These are phyloP conservation scores for Solidago caesia DNA, from an alignment of 129 eudicot species.

Conservation along the genomic window DNA sequence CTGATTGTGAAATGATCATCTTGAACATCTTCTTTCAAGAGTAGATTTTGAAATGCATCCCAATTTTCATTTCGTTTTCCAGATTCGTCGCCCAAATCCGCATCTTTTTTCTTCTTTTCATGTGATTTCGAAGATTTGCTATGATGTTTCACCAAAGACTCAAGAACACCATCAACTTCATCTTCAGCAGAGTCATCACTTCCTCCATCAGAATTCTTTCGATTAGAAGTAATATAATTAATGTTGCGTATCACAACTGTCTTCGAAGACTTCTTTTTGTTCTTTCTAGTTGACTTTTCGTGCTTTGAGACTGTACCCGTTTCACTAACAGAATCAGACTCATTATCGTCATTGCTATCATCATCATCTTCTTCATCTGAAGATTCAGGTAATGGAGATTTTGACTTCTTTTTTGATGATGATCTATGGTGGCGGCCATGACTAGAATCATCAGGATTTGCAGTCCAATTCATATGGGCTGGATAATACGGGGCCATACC, in stretches of 20 bases:
- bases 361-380: slow-evolving; percentile 58
- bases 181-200: slow-evolving; percentile 52
- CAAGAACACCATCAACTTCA: slow-evolving; percentile 68
- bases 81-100: slow-evolving; percentile 30
- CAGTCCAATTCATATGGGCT: slow-evolving; percentile 69
- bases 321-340: slow-evolving; percentile 50
- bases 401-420: slow-evolving; percentile 65
- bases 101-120: slow-evolving; percentile 46
- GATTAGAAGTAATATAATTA: slow-evolving; percentile 82
- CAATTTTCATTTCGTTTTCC: slow-evolving; percentile 48
- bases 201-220: slow-evolving; percentile 59
- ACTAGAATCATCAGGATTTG: slow-evolving; percentile 47
- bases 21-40: slow-evolving; percentile 53
- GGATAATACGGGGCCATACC: slow-evolving; percentile 79
- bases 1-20: slow-evolving; percentile 42
- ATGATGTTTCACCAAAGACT: slow-evolving; percentile 59
- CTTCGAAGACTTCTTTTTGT: slow-evolving; percentile 75
- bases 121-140: slow-evolving; percentile 48
- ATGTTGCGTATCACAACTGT: slow-evolving; percentile 93
- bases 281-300: slow-evolving; percentile 53
- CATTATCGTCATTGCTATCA: slow-evolving; percentile 43
- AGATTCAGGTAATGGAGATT: slow-evolving; percentile 33
- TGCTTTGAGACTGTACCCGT: slow-evolving; percentile 46
- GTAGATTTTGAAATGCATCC: slow-evolving; percentile 84
- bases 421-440: slow-evolving; percentile 53